Base-by-base conservation (phyloP, 2,329 filamentous ascomycete genomes). In the Chaetoscypha palmicola region DNA sequence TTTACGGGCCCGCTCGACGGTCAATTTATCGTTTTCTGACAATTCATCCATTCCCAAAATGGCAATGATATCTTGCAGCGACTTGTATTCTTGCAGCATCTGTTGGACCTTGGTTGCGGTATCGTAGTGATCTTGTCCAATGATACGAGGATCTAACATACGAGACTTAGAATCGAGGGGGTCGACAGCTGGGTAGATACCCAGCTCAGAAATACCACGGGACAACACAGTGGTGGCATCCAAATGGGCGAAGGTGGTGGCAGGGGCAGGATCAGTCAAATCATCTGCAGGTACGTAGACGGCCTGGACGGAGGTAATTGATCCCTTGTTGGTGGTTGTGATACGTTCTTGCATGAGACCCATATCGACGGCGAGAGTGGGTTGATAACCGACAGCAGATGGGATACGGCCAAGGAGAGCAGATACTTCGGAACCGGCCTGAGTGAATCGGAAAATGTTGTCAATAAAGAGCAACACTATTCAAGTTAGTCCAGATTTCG, bases 11-110 rank as follows among this genome's bases (percentile, higher is more conserved):
- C 92, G 92, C 85, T 98, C 92, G 79, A 98, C 92, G 62, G 92
- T 97, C 65, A 98, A 83, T 85, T 98, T 96, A 73, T 98, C 92
- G 64, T 86, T 86, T 79, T 97, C 92, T 56, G 92, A 97, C 74
- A 98, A 76, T 71, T 98, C 92, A 73, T 98, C 92, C 92, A 98
- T 97, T 84, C 69, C 97, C 75, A 60, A 47, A 89, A 98, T 98
- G 73, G 92, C 92, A 79, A 96, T 96, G 83, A 98, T 98, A 78
- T 98, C 92, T 78, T 98, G 92, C 60, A 98, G 88, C 56, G 91
- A 97, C 86, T 97, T 97, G 86, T 98, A 98, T 80, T 97, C 92
- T 77, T 98, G 92, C 68, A 98, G 84, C 74, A 96, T 97, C 77
- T 95, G 89, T 79, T 98, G 92, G 66, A 98, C 92, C 63, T 83